phyloP scores from a whole-genome alignment of 108 stramenopile genomes.

The Cylindrotheca fusiformis region DNA sequence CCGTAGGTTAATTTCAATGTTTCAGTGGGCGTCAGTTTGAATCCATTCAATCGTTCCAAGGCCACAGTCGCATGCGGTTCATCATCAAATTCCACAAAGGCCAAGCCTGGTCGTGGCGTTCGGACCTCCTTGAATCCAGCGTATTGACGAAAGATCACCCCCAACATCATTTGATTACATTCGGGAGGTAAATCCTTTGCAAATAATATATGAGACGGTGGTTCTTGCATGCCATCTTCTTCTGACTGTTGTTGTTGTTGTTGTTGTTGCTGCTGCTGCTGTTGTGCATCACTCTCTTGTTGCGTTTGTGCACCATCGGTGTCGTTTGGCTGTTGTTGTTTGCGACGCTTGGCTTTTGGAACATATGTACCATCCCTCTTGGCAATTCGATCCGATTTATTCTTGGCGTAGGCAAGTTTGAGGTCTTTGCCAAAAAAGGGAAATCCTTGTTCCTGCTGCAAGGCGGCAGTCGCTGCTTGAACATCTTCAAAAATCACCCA shows the following conservation, averaged over 20 bases:
- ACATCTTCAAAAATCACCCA: conserved; percentile 92
- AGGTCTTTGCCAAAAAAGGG: conserved; percentile 90
- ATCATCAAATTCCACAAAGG: conserved; percentile 89
- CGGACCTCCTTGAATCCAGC: conserved; percentile 87
- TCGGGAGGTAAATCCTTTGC: conserved; percentile 67
- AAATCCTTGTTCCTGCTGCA: conserved; percentile 88
- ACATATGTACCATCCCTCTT: conserved; percentile 85
- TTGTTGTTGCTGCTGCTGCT: not conserved
- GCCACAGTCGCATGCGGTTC: conserved; percentile 88
- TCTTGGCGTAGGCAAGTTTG: conserved; percentile 83
- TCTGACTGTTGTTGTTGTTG: conserved; percentile 2
- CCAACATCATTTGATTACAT: conserved; percentile 91
- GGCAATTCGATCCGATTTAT: conserved; percentile 84
- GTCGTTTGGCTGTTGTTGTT: conserved; percentile 29
- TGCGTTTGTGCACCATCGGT: conserved; percentile 1
- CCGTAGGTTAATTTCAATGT: conserved; percentile 79
- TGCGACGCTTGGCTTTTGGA: conserved; percentile 66
- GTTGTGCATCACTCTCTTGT: not conserved
- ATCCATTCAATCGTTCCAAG: conserved; percentile 84
- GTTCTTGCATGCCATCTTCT: conserved; percentile 17
- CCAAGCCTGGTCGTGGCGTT: conserved; percentile 67
- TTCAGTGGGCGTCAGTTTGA: conserved; percentile 84
- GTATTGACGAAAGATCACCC: conserved; percentile 92
- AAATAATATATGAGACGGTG: conserved; percentile 74
- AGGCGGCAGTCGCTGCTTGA: conserved; percentile 84